Evolutionary conservation across 108 stramenopile species (phyloP), one percentile per base, ranked within the genome.

Genomic region (Schizochytrium sp.): DNA sequence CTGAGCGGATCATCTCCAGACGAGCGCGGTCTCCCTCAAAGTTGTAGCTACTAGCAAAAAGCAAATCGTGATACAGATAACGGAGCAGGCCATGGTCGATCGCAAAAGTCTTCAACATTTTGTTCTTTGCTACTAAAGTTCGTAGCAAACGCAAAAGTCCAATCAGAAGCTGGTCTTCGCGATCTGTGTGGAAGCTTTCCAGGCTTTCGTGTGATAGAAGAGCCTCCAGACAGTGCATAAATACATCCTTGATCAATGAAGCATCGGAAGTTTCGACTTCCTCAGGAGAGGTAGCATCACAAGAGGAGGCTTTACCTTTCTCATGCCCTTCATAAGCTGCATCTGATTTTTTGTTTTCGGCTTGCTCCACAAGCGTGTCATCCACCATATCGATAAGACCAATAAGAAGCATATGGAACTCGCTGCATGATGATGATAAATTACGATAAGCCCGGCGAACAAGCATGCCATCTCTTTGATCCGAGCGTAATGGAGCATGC

Each of bases 401-500:
- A 42, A 49, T 5, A n/a, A 83, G 8, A 38, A 83, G 53, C 76
- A 83, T 49, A 53, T 83, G 53, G 40, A 83, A 83, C 53, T 83
- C 76, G 5, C 53, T 17, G 40, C 76, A 83, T n/a, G 50, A 55
- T 7, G 76, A 83, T 53, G 76, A 83, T 5, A 83, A 28, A 28
- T 83, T 83, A 7, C 76, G 76, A 40, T 83, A 53, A 13, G 76
- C 76, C 5, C 76, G 47, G 53, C 76, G 76, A 7, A 55, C 76
- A 5, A 83, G 53, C 76, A 83, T 83, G 76, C 76, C 76, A 17
- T 55, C 76, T 10, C 50, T 47, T 10, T 49, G 50, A 13, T 83
- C 76, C 5, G 76, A 49, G 15, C 50, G 76, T n/a, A 83, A n/a
- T 12, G 76, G 76, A 5, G 53, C 76, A 83, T 83, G 76, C 76